Evolutionary conservation across 306 rosid species (phyloP).

Genomic region (Lathyrus tuberosus): DNA sequence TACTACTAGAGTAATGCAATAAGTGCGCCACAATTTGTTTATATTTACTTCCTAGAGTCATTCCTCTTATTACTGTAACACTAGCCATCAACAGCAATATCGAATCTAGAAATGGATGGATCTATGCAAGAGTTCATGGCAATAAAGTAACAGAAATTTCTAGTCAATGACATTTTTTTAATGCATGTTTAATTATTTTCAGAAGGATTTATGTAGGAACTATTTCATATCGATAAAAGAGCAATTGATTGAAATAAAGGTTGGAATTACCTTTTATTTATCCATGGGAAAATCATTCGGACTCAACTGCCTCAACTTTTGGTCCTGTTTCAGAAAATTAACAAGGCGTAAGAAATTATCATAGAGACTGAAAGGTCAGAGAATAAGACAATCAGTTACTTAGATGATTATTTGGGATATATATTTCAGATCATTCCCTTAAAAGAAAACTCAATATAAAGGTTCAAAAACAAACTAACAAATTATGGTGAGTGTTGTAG

Average conservation of each 20-base stretch:
- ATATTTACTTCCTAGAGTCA: neutral
- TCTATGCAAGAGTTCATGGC: neutral
- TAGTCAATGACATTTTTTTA: constrained; percentile 21
- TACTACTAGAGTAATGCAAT: neutral
- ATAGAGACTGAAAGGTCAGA: constrained; percentile 1
- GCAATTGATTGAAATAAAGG: neutral
- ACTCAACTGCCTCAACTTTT: constrained; percentile 62
- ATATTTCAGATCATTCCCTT: neutral
- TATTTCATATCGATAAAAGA: neutral
- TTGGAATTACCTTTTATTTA: constrained; percentile 46
- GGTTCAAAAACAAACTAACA: neutral
- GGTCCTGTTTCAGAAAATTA: constrained; percentile 62
- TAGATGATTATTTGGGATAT: neutral
- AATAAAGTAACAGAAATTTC: constrained; percentile 4
- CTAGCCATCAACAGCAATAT: neutral
- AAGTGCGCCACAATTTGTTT: neutral
- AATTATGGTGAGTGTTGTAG: neutral
- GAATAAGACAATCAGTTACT: neutral
- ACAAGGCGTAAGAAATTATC: constrained; percentile 24
- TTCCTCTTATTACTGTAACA: neutral
- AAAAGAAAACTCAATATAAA: neutral
- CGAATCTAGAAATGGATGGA: constrained; percentile 3
- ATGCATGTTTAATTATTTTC: neutral
- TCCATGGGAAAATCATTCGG: constrained; percentile 49
- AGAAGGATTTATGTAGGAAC: constrained; percentile 3